A percentile compares a stretch with the other conserved stretches of the same genome.
Evolutionary conservation across 2,329 filamentous ascomycete genomes (phyloP).

Genomic region (Paecilomyces fulvus): DNA sequence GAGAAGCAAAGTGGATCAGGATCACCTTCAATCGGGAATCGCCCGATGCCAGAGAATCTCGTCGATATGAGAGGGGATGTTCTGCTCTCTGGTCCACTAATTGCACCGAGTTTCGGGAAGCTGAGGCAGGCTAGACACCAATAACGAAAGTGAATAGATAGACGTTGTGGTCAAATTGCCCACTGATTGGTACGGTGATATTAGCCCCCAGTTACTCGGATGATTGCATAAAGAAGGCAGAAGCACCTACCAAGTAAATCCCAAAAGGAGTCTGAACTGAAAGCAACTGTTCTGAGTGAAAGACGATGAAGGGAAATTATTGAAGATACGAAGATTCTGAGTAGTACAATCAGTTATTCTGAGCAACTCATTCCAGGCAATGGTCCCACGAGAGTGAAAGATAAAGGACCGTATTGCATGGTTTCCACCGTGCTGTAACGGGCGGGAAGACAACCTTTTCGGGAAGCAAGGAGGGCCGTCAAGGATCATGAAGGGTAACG

Average conservation of each 20-base stretch:
- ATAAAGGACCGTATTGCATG: not conserved
- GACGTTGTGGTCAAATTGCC: constrained; percentile 28
- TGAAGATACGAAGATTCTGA: constrained; percentile 10
- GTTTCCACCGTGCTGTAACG: constrained; percentile 16
- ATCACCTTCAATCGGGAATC: not conserved
- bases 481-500: constrained; percentile 15
- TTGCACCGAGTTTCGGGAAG: constrained; percentile 18
- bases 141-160: constrained; percentile 21
- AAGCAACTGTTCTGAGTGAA: constrained; percentile 7
- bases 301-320: constrained; percentile 10
- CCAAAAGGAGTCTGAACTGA: constrained; percentile 8
- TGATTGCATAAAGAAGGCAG: constrained; percentile 21
- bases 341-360: constrained; percentile 9
- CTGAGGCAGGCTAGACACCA: constrained; percentile 17
- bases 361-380: not conserved
- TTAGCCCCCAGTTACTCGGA: constrained; percentile 9
- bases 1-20: not conserved
- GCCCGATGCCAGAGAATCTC: constrained; percentile 7
- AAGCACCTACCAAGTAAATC: constrained; percentile 20
- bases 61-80: not conserved
- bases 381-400: not conserved
- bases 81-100: not conserved
- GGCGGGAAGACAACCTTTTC: not conserved
- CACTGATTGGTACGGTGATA: constrained; percentile 29
- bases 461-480: constrained; percentile 7